These are phyloP conservation scores for Aspergillus tubingensis DNA, from an alignment of 2,329 filamentous ascomycete species.

Conservation along the genomic window DNA sequence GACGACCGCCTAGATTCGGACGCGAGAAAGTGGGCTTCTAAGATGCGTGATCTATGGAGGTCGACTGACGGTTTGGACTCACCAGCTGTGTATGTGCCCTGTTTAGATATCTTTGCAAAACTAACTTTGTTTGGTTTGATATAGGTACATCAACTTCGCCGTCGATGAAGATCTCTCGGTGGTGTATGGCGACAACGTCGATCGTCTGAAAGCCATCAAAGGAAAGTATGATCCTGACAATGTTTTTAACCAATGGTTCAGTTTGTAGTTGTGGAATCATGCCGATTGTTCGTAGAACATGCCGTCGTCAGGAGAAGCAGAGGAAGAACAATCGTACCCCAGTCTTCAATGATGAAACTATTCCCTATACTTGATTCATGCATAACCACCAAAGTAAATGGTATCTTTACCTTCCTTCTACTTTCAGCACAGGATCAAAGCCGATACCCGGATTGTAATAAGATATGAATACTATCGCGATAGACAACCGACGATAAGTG, in stretches of 20 bases:
- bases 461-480: no score
- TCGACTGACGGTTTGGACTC: constrained; percentile 7
- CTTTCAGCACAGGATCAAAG: no score
- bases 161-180: not conserved
- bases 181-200: constrained; percentile 8
- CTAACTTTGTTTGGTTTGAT: not conserved
- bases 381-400: no score
- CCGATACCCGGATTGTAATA: no score
- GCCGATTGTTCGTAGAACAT: no score
- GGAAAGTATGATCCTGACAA: not conserved
- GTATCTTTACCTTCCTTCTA: no score
- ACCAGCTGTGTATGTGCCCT: constrained; percentile 2
- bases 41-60: constrained; percentile 7
- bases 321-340: no score
- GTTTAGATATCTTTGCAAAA: not conserved
- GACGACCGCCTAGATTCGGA: constrained; percentile 1
- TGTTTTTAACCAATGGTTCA: not conserved
- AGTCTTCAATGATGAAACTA: no score
- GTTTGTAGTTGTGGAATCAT: not conserved
- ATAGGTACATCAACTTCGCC: constrained; percentile 7
- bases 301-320: no score
- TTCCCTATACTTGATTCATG: no score
- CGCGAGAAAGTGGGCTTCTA: not conserved
- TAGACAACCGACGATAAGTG: not conserved
- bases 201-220: constrained; percentile 5